These are phyloP conservation scores for Cerioporus squamosus DNA, from an alignment of 1,284 basidiomycete genomes.

Conservation along the genomic window DNA sequence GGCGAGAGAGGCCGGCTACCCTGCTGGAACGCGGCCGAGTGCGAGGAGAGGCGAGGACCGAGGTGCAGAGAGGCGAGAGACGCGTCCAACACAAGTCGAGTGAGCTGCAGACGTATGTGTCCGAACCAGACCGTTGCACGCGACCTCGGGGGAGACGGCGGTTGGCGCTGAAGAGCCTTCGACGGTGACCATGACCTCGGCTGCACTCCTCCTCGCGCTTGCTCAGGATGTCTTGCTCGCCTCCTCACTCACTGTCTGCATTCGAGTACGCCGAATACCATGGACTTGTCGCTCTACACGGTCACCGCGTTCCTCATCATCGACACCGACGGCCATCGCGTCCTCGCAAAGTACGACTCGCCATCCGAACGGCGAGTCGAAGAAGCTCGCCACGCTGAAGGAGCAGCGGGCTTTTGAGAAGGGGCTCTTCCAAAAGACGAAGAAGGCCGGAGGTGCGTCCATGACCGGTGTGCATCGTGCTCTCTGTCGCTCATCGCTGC, in stretches of 20 bases:
- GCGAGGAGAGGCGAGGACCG: no score
- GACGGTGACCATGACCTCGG: no score
- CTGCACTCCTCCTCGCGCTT: no score
- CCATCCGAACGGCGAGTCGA: slow-evolving; percentile 62
- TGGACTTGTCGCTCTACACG: slow-evolving; percentile 88
- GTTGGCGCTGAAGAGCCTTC: no score
- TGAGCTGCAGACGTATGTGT: no score
- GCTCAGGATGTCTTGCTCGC: no score
- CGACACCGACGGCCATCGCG: slow-evolving; percentile 92
- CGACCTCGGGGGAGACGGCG: no score
- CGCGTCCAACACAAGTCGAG: no score
- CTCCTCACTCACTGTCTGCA: background rate
- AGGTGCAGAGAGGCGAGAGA: no score
- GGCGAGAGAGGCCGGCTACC: no score
- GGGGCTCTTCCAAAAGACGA: slow-evolving; percentile 93
- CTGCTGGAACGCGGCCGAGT: no score
- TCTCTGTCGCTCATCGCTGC: background rate
- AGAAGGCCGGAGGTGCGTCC: slow-evolving; percentile 83
- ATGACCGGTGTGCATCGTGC: background rate
- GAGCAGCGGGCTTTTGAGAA: slow-evolving; percentile 97
- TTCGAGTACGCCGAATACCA: slow-evolving; percentile 7
- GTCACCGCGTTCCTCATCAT: slow-evolving; percentile 89
- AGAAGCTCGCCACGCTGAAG: slow-evolving; percentile 77
- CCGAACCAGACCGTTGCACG: no score
- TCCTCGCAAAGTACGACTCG: slow-evolving; percentile 95